phyloP scores from a whole-genome alignment of 495 filamentous ascomycete species.

The Neurospora africana region DNA sequence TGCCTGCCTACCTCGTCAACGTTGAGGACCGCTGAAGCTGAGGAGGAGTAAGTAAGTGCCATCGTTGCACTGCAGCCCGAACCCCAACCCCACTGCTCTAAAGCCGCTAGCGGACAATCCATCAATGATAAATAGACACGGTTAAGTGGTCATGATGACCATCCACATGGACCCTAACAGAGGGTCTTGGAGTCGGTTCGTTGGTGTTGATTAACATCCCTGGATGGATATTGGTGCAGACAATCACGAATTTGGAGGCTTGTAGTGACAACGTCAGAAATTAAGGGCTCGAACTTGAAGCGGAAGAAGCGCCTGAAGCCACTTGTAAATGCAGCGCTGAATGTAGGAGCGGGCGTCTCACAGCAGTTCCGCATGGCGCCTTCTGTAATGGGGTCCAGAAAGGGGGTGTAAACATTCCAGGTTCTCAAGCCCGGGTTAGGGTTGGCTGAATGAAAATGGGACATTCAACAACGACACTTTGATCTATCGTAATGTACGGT shows the following conservation, averaged over 20 bases:
- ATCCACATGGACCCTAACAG: too few relatives aligned
- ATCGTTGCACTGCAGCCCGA: too few relatives aligned
- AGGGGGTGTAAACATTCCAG: background rate
- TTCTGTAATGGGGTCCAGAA: background rate
- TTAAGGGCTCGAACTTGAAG: background rate
- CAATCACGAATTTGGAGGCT: background rate
- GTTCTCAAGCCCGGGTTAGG: background rate
- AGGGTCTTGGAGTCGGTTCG: too few relatives aligned
- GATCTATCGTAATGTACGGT: background rate
- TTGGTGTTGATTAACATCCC: background rate
- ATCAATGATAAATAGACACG: background rate
- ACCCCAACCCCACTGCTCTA: too few relatives aligned
- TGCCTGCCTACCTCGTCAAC: too few relatives aligned
- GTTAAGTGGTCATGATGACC: too few relatives aligned
- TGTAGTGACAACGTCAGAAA: background rate
- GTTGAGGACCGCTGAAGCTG: too few relatives aligned
- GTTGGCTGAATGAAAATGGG: background rate
- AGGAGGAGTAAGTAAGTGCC: too few relatives aligned
- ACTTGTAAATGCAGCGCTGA: background rate
- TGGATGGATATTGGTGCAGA: background rate
- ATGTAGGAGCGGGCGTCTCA: background rate
- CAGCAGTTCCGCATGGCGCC: background rate
- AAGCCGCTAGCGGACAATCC: background rate
- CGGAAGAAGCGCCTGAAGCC: background rate
- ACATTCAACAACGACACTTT: background rate